Evolutionary conservation across 768 basidiomycete genomes (phyloP).

Genomic region (Podaxis pistillaris): DNA sequence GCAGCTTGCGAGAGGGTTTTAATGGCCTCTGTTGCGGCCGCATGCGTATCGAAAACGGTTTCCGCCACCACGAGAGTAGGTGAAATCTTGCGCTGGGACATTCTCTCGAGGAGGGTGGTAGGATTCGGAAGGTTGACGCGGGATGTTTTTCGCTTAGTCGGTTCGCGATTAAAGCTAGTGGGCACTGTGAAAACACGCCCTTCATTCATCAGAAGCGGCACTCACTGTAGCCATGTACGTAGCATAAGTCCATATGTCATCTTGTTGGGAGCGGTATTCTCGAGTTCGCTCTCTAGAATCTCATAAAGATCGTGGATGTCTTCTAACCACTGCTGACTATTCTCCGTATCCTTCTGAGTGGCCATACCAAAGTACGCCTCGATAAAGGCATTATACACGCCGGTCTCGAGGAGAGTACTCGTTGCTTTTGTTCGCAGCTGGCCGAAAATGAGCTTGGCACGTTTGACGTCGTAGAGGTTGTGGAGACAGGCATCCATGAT

Average conservation of each 20-base stretch:
- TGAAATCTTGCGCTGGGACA: conserved; percentile 50
- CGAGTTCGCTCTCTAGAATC: conserved; percentile 46
- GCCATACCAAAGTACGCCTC: conserved; percentile 65
- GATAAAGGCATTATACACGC: conserved; percentile 67
- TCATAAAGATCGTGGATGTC: conserved; percentile 62
- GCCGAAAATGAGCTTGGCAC: conserved; percentile 74
- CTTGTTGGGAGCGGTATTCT: conserved; percentile 48
- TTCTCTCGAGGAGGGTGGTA: conserved; percentile 38
- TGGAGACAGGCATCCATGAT: conserved; percentile 85
- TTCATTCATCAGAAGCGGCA: conserved; percentile 3
- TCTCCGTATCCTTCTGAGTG: conserved; percentile 38
- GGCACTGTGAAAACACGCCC: not conserved
- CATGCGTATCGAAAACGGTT: conserved; percentile 50
- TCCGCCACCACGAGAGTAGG: conserved; percentile 54
- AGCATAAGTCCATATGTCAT: conserved; percentile 73
- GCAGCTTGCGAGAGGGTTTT: conserved; percentile 58
- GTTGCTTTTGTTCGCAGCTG: conserved; percentile 42
- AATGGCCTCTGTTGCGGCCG: conserved; percentile 56
- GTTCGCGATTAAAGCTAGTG: conserved; percentile 38
- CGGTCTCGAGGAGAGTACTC: conserved; percentile 36
- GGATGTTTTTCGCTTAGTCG: conserved; percentile 20
- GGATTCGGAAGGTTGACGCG: conserved; percentile 20
- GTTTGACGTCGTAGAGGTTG: conserved; percentile 69
- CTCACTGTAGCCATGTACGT: conserved; percentile 53
- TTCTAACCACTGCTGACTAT: conserved; percentile 56